These are phyloP conservation scores for Pleurotus giganteus DNA, from an alignment of 768 basidiomycete genomes.

Conservation along the genomic window DNA sequence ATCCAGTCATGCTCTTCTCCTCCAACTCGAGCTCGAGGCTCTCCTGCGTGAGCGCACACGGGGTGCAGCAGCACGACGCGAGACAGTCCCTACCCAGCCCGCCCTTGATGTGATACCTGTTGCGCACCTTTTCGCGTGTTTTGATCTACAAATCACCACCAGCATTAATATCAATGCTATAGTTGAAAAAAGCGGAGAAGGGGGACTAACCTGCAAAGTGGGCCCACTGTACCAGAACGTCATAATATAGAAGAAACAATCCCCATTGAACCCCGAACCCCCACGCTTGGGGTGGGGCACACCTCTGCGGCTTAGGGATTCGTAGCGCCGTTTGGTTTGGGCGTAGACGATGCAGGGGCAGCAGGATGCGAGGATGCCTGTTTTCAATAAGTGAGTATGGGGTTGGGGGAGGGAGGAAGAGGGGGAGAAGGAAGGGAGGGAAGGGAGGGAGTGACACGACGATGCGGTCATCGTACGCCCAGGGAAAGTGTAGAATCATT, in stretches of 20 bases:
- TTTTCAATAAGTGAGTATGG: neutral
- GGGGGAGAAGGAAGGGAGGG: neutral
- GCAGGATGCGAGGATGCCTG: conserved; percentile 27
- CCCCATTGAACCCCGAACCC: conserved; percentile 29
- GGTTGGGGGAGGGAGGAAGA: neutral
- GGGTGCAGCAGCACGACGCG: conserved; percentile 37
- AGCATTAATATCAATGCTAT: too few relatives aligned
- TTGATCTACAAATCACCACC: conserved; percentile 19
- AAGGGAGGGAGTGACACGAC: neutral
- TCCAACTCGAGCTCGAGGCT: conserved; percentile 45
- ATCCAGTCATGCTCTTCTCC: conserved; percentile 33
- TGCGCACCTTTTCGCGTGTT: conserved; percentile 36
- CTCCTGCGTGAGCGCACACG: conserved; percentile 51
- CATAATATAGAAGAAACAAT: conserved; percentile 35
- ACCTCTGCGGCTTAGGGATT: conserved; percentile 28
- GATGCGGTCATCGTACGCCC: too few relatives aligned
- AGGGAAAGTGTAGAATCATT: too few relatives aligned
- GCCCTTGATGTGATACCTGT: conserved; percentile 47
- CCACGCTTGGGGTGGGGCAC: conserved; percentile 32
- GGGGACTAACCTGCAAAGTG: too few relatives aligned
- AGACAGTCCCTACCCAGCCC: conserved; percentile 38
- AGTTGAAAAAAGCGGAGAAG: too few relatives aligned
- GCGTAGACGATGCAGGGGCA: conserved; percentile 38
- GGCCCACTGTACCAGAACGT: conserved; percentile 31
- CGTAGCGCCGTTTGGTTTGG: conserved; percentile 31